Base-by-base conservation (phyloP, 2,329 filamentous ascomycete species). In the Rutstroemia sp. region DNA sequence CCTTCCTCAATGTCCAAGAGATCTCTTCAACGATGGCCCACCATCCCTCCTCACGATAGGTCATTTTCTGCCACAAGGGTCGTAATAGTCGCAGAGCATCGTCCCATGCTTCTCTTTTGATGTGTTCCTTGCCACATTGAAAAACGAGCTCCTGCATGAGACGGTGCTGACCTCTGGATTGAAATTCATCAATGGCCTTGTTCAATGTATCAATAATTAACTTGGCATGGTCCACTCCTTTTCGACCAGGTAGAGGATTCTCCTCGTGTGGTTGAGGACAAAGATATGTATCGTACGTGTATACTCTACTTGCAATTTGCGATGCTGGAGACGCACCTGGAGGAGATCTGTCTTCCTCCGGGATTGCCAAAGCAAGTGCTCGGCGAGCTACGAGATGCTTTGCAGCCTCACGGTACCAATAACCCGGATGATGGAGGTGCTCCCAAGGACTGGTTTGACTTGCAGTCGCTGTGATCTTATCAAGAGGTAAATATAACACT, bases 231-330 rank as follows among this genome's bases (percentile, higher is more conserved):
- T 84, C 75, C 44, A 81, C 73, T 0, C 80, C 79, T 5, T 60
- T 46, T 45, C 68, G 61, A 4, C 77, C 75, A 19, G 72, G 67
- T 14, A 83, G 61, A 0, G 82, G 81, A 49, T 76, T 76, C 63
- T 86, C 83, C 60, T 83, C 75, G 59, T 83, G 74, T 1, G 84
- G 83, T 41, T 82, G 77, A 12, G 81, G 82, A 55, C 83, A 86
- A 72, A 87, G 77, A 67, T 86, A 87, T 1, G 79, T 82, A 65
- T 87, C 84, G 60, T 86, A 85, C 1, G 74, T 73, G 59, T 82
- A 82, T 0, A 76, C 74, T 51, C 78, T 80, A 62, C 73, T 75
- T 9, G 76, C 73, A 7, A 74, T 70, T 6, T 73, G 71, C 4
- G 77, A 74, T 16, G 76, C 74, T 5, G 76, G 71, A 4, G 77